A percentile compares a stretch with the other conserved stretches of the same genome.
Evolutionary conservation across 1,284 basidiomycete genomes (phyloP).

Genomic region (Kwoniella shivajii): DNA sequence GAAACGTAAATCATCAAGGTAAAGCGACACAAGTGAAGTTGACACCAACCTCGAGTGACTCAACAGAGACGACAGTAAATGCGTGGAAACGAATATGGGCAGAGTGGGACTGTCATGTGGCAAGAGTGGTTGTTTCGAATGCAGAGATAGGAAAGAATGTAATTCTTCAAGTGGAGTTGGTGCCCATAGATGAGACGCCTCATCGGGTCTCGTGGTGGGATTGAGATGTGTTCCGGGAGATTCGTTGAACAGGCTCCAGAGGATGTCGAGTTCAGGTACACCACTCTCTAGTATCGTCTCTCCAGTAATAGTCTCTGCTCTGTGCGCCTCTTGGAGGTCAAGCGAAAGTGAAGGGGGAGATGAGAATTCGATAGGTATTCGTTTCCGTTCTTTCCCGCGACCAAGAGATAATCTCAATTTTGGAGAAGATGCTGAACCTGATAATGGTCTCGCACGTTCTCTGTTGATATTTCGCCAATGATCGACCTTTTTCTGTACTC

Average conservation of each 20-base stretch:
- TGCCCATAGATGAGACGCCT: constrained; percentile 26
- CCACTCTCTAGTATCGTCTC: not conserved
- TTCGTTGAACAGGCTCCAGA: constrained; percentile 32
- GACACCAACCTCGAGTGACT: constrained; percentile 41
- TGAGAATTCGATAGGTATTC: constrained; percentile 27
- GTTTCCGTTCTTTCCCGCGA: constrained; percentile 23
- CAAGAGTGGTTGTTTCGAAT: constrained; percentile 30
- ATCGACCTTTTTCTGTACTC: constrained; percentile 37
- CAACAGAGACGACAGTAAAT: constrained; percentile 43
- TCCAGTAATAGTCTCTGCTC: not conserved
- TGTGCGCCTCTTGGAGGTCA: not conserved
- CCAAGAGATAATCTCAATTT: not conserved
- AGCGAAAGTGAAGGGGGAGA: not conserved
- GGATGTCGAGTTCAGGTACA: constrained; percentile 6
- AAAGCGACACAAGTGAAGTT: constrained; percentile 44
- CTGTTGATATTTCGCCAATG: constrained; percentile 29
- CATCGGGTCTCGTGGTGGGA: not conserved
- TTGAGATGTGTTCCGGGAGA: constrained; percentile 34
- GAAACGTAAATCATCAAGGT: constrained; percentile 45
- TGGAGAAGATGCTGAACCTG: constrained; percentile 19
- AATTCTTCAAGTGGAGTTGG: constrained; percentile 32
- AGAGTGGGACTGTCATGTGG: constrained; percentile 37
- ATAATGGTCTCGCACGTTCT: constrained; percentile 18
- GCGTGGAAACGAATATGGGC: constrained; percentile 36
- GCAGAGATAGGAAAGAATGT: constrained; percentile 32